Evolutionary conservation across 1,139 yeast species (phyloP).

Genomic region (Zygosaccharomyces pseudobailii): DNA sequence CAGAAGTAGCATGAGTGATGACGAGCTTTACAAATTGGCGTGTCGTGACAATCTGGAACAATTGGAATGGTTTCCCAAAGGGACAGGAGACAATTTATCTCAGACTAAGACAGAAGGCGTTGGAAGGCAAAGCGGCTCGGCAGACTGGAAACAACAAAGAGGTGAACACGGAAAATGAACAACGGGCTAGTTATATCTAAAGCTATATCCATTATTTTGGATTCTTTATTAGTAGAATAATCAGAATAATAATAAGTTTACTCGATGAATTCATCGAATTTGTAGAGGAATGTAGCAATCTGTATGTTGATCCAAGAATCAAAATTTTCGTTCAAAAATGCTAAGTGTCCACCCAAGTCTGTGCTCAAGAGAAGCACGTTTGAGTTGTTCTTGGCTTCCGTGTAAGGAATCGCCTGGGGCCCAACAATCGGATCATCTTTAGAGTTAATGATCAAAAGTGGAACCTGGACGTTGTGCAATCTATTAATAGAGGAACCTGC

Average conservation of each 20-base stretch:
- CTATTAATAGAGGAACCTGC: constrained; percentile 61
- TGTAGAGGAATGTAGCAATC: constrained; percentile 55
- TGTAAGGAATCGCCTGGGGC: constrained; percentile 55
- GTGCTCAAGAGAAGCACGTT: constrained; percentile 63
- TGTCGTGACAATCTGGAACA: constrained; percentile 42
- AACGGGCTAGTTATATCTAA: constrained; percentile 1
- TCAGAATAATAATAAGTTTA: constrained; percentile 5
- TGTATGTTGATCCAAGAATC: constrained; percentile 72
- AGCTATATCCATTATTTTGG: not conserved
- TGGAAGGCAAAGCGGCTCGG: constrained; percentile 72
- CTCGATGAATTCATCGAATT: constrained; percentile 42
- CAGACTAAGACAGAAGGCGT: constrained; percentile 9
- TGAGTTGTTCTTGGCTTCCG: constrained; percentile 63
- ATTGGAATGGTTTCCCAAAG: constrained; percentile 30
- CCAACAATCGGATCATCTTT: constrained; percentile 83
- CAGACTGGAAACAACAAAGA: constrained; percentile 66
- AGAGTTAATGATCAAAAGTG: constrained; percentile 64
- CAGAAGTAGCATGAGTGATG: constrained; percentile 35
- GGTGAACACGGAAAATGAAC: constrained; percentile 63
- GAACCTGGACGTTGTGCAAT: constrained; percentile 54
- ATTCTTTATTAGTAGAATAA: not conserved
- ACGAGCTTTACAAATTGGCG: constrained; percentile 33
- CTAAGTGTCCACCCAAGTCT: constrained; percentile 82
- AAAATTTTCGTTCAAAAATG: constrained; percentile 53
- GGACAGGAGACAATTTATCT: constrained; percentile 8